These are phyloP conservation scores for Torulaspora microellipsoides DNA, from an alignment of 805 yeast species.

Conservation along the genomic window DNA sequence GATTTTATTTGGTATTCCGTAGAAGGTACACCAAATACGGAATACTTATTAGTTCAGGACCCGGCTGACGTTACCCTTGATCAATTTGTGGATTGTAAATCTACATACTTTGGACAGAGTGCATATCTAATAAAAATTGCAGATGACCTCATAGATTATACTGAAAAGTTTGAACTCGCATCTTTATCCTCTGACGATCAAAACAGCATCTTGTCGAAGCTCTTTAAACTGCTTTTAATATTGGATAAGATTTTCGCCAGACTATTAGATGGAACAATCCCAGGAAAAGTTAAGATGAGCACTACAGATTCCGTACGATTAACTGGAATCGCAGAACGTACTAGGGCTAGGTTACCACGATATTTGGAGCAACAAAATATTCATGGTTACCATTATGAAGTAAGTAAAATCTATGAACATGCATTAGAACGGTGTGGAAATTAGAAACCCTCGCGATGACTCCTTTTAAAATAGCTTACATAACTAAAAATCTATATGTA, in stretches of 20 bases:
- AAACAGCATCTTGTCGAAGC: slow-evolving; percentile 32
- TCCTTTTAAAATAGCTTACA: too few relatives aligned
- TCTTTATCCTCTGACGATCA: slow-evolving; percentile 16
- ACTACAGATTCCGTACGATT: slow-evolving; percentile 51
- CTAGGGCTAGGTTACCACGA: slow-evolving; percentile 41
- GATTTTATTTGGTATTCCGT: slow-evolving; percentile 63
- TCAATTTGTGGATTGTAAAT: slow-evolving; percentile 7
- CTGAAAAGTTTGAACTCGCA: slow-evolving; percentile 40
- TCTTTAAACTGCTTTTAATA: slow-evolving; percentile 38
- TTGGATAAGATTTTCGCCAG: slow-evolving; percentile 41
- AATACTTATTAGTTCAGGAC: slow-evolving; percentile 17
- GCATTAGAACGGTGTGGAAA: slow-evolving; percentile 38
- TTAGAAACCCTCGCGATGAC: neutral
- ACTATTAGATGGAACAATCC: slow-evolving; percentile 36
- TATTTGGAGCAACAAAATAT: slow-evolving; percentile 33
- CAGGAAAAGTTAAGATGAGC: slow-evolving; percentile 36
- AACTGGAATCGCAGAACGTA: slow-evolving; percentile 48
- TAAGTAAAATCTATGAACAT: slow-evolving; percentile 42
- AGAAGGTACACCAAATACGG: slow-evolving; percentile 33
- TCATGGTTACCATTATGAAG: slow-evolving; percentile 43
- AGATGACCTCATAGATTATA: slow-evolving; percentile 62
- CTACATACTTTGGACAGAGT: slow-evolving; percentile 51
- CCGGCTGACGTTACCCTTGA: slow-evolving; percentile 9
- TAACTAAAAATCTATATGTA: too few relatives aligned
- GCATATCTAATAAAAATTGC: slow-evolving; percentile 59